Evolutionary conservation across 805 yeast genomes (phyloP).

Genomic region (Wickerhamiella sorbophila): DNA sequence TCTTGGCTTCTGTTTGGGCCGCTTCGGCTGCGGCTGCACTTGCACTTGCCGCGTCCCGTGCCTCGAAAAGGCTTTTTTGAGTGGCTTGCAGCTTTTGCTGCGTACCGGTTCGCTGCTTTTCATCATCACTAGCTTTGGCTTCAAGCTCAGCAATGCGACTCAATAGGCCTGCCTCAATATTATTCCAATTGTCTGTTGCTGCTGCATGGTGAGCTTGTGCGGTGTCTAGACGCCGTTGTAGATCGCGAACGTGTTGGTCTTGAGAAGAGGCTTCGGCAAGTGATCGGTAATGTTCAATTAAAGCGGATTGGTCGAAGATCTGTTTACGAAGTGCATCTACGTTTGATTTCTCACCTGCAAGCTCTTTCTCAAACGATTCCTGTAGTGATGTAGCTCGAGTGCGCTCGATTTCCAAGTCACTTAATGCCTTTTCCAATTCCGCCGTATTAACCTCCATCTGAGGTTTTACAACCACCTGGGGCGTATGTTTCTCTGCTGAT

Average conservation of each 20-base stretch:
- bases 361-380: neutral
- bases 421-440: constrained; percentile 20
- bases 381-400: neutral
- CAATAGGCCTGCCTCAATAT: constrained; percentile 54
- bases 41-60: neutral
- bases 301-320: constrained; percentile 42
- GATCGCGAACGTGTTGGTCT: constrained; percentile 24
- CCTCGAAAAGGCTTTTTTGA: constrained; percentile 1
- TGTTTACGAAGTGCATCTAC: constrained; percentile 15
- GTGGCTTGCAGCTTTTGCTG: constrained; percentile 5
- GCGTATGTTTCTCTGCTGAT: constrained; percentile 3
- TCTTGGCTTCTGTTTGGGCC: neutral
- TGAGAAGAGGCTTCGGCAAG: constrained; percentile 35
- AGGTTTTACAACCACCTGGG: constrained; percentile 14
- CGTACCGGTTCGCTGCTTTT: neutral
- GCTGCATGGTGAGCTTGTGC: constrained; percentile 59
- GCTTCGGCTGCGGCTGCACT: neutral
- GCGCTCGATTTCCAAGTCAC: constrained; percentile 14
- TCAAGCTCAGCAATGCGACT: constrained; percentile 29
- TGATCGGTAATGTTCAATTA: constrained; percentile 52
- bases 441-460: constrained; percentile 8
- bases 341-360: neutral
- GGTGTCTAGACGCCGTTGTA: constrained; percentile 34
- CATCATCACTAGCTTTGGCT: neutral
- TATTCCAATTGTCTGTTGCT: constrained; percentile 71